Base-by-base conservation (phyloP, 108 stramenopile species). In the Thalassiosira profunda region DNA sequence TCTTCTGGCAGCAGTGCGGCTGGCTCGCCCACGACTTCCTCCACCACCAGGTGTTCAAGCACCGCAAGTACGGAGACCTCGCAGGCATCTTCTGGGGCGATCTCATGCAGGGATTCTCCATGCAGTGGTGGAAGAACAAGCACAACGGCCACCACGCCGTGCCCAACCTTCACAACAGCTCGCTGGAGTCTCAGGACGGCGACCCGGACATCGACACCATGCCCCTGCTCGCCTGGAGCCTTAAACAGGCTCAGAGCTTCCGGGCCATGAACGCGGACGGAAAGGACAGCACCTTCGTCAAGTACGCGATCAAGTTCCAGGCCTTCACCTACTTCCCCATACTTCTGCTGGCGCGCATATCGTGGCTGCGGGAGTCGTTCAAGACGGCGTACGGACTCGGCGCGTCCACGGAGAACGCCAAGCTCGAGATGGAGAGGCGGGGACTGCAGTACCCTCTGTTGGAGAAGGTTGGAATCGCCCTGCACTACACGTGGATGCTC, bases 121-220 rank as follows among this genome's bases (percentile, higher is more conserved):
- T 89, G 63, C 89, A 90, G 55, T 97, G 97, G 97, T 97, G 97
- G 97, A 97, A 95, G 83, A 94, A 96, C 80, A 97, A 97, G 91
- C 99, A 99, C 87, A 99, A 98, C 80, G 96, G 95, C 3, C 99
- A 99, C 81, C 98, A 99, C 75, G 96, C 97, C 36, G 97, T 99
- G 4, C 98, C 99, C 67, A 99, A 99, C 82, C 83, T 97, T 21
- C 97, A 98, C 91, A 92, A 81, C 71, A 85, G 88, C 30, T 72
- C 85, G 17, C 81, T 87, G 15, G 62, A 74, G 14, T 47, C 83
- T 26, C 92, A 93, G 76, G 93, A 97, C 73, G 96, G 96, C 33
- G 96, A 97, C 80, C 96, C 96, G 0, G 96, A 97, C 54, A 98
- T 99, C 53, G 98, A 99, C 84, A 99, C 99, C 4, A 97, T 99